A percentile compares a stretch with the other conserved stretches of the same genome.
These are phyloP conservation scores for Panaeolus cyanescens DNA, from an alignment of 768 basidiomycete species.

Conservation along the genomic window DNA sequence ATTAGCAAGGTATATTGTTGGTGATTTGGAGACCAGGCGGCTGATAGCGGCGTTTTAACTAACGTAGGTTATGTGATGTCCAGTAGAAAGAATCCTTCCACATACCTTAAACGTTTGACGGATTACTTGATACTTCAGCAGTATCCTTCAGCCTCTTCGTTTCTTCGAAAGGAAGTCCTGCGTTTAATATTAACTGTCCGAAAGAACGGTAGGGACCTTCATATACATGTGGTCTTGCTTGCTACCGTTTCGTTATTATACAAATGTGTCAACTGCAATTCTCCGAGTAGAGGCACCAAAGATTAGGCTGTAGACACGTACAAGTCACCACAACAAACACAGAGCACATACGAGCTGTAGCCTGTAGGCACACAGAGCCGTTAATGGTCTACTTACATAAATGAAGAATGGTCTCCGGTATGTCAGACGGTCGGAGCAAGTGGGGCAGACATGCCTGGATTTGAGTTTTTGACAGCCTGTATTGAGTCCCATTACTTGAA, in stretches of 20 bases:
- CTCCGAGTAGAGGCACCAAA: background rate
- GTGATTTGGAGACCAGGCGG: background rate
- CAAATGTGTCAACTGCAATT: background rate
- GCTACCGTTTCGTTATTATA: background rate
- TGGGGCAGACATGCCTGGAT: background rate
- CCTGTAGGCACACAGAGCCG: background rate
- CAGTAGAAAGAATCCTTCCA: background rate
- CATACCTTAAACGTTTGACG: background rate
- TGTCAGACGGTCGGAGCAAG: background rate
- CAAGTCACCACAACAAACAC: background rate
- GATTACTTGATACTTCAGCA: slow-evolving; percentile 3
- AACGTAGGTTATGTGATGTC: background rate
- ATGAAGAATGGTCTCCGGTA: background rate
- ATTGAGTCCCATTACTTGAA: background rate
- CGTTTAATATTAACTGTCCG: slow-evolving; percentile 1
- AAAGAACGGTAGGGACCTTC: slow-evolving; percentile 1
- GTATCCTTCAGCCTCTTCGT: slow-evolving; percentile 1
- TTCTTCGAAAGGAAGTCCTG: background rate
- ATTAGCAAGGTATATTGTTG: background rate
- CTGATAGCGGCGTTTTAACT: background rate
- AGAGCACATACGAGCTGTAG: background rate
- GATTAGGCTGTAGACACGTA: background rate
- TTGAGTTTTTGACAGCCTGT: slow-evolving; percentile 1
- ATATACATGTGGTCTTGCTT: background rate
- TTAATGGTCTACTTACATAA: slow-evolving; percentile 1